Evolutionary conservation across 2,329 filamentous ascomycete species (phyloP).

Genomic region (Nemania sp.): DNA sequence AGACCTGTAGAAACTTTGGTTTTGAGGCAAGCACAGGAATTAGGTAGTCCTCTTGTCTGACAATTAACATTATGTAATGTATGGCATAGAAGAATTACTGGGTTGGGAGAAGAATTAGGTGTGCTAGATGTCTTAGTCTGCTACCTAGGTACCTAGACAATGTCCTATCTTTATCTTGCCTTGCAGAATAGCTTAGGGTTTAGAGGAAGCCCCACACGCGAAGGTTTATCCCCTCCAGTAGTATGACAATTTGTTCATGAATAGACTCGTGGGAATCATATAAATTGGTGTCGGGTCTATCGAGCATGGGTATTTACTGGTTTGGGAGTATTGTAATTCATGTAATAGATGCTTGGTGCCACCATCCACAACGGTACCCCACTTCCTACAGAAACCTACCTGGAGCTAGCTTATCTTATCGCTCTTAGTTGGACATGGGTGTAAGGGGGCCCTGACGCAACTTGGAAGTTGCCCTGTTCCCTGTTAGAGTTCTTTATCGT

Average conservation of each 20-base stretch:
- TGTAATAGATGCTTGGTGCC: too few relatives aligned
- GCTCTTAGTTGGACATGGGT: not conserved
- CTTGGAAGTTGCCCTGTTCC: slow-evolving; percentile 37
- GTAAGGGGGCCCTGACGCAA: slow-evolving; percentile 33
- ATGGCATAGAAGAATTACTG: slow-evolving; percentile 19
- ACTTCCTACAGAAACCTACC: too few relatives aligned
- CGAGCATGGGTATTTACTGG: too few relatives aligned
- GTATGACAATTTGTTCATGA: not conserved
- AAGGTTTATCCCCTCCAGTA: slow-evolving; percentile 1
- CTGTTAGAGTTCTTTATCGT: slow-evolving; percentile 40
- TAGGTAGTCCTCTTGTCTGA: slow-evolving; percentile 63
- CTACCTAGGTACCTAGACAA: slow-evolving; percentile 13
- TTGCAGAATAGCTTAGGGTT: not conserved
- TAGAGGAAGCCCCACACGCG: slow-evolving; percentile 12
- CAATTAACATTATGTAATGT: slow-evolving; percentile 47
- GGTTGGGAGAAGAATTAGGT: slow-evolving; percentile 18
- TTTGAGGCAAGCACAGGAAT: slow-evolving; percentile 58
- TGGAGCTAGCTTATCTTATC: slow-evolving; percentile 37
- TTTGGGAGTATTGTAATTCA: too few relatives aligned
- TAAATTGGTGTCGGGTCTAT: too few relatives aligned
- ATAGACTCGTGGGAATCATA: not conserved
- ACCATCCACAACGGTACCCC: too few relatives aligned
- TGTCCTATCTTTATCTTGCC: slow-evolving; percentile 1
- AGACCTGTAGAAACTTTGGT: slow-evolving; percentile 45
- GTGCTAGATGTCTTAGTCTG: too few relatives aligned